Conservation (phyloP, 2,329 filamentous ascomycete species). For the Paecilomyces sp. region DNA sequence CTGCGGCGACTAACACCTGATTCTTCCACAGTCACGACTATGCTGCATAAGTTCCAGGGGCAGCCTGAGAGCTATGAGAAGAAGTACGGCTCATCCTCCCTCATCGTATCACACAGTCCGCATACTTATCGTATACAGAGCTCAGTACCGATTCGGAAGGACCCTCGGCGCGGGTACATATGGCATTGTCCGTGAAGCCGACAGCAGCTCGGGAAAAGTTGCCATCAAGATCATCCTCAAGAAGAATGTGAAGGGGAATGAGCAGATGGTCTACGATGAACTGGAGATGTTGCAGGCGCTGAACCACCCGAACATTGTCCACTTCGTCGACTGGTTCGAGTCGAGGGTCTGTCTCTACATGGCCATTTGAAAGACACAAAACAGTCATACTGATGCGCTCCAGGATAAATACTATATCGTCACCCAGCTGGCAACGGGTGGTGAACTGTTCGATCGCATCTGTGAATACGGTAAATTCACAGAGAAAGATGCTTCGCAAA, state of each 20-base stretch:
- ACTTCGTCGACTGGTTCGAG: conserved; percentile 98
- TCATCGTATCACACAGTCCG: neutral
- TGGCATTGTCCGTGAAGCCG: conserved; percentile 94
- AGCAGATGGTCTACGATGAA: conserved; percentile 98
- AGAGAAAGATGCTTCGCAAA: conserved; percentile 94
- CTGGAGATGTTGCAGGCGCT: conserved; percentile 86
- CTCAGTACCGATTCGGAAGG: conserved; percentile 84
- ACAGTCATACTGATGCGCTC: conserved; percentile 6
- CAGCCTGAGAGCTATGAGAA: conserved; percentile 98
- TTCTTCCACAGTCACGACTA: conserved; percentile 63
- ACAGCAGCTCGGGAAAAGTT: conserved; percentile 75
- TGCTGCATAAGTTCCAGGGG: conserved; percentile 93
- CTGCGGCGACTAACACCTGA: neutral
- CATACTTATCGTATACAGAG: conserved; percentile 41
- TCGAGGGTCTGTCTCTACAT: conserved; percentile 61
- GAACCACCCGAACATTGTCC: conserved; percentile 91
- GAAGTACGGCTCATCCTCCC: conserved; percentile 56
- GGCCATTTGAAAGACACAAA: neutral
- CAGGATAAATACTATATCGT: conserved; percentile 99
- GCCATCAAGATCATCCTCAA: conserved; percentile 99
- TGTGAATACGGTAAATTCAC: conserved; percentile 98
- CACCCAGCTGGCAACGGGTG: conserved; percentile 89
- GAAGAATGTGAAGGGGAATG: conserved; percentile 97
- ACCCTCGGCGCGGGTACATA: conserved; percentile 96
- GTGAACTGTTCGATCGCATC: conserved; percentile 95